Base-by-base conservation (phyloP, 306 rosid species). In the Mucuna pruriens region DNA sequence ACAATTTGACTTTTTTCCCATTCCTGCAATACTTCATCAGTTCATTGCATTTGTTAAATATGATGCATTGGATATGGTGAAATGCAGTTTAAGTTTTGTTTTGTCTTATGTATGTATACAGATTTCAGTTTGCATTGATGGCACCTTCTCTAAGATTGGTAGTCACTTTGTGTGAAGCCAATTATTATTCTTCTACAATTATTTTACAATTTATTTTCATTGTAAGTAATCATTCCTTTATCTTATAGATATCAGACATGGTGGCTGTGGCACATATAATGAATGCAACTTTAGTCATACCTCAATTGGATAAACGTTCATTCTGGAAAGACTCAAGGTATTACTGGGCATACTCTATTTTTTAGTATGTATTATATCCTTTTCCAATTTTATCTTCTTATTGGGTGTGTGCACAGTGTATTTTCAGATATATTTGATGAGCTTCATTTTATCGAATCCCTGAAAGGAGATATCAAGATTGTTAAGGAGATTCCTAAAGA, bases 301-400 rank as follows among this genome's bases (percentile, higher is more conserved):
- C 98, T 62, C 97, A 88, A 83, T 85, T 94, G 76, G 98, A 94
- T 82, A 94, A 87, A 73, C 94, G 97, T 57, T 94, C 98, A 51
- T 94, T 94, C 85, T 94, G 97, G 98, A 89, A 90, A 86, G 97
- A 94, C 75, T 86, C 94, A 2, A 92, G 98, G 97, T 94, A 88
- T 45, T 77, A 78, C 68, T 26, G 7, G 39, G 45, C 55, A 64
- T 45, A 42, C 60, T 45, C 17, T 55, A 74, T 67, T 74, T 45
- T 57, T 73, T 34, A 38, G 79, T 68, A 69, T 63, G 45, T 58
- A 29, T n/a, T 31, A 23, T 33, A 44, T 71, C 39, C 55, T 62
- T 60, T 72, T 34, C 84, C 69, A 49, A 48, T 74, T 71, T 17
- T 22, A 51, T 48, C 19, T 75, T 82, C 66, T 34, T 67, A 66